These are phyloP conservation scores for Mucuna pruriens DNA, from an alignment of 306 rosid species.

Conservation along the genomic window DNA sequence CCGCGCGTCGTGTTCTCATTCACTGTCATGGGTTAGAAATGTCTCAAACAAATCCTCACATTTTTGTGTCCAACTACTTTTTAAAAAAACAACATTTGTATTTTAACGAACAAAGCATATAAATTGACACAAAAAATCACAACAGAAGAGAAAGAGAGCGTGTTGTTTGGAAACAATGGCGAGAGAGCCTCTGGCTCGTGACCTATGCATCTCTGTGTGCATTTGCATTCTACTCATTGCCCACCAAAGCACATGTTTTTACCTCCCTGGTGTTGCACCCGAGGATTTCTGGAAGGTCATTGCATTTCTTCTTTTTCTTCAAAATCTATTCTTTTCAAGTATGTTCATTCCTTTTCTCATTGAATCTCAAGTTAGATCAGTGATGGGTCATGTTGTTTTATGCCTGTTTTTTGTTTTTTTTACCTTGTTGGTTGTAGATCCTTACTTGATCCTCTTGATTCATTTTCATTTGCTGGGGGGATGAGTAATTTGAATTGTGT, in stretches of 20 bases:
- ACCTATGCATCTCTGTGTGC: slow-evolving; percentile 61
- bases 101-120: neutral
- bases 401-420: neutral
- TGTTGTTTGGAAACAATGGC: slow-evolving; percentile 60
- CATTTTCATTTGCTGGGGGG: neutral
- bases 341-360: neutral
- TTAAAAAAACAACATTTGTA: neutral
- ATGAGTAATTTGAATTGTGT: neutral
- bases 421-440: neutral
- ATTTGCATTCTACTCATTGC: slow-evolving; percentile 51
- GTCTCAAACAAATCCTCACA: slow-evolving; percentile 42
- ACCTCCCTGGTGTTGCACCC: slow-evolving; percentile 91
- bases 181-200: slow-evolving; percentile 65
- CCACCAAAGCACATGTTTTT: slow-evolving; percentile 56
- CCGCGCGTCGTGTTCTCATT: neutral
- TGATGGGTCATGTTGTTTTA: neutral
- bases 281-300: slow-evolving; percentile 60
- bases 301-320: neutral
- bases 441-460: neutral
- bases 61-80: slow-evolving; percentile 26
- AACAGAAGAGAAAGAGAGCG: slow-evolving; percentile 25
- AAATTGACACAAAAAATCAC: neutral
- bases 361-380: slow-evolving; percentile 30
- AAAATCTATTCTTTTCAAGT: neutral
- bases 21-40: slow-evolving; percentile 21